Percentiles rank a stretch among this genome's conserved stretches.
Evolutionary conservation across 2,329 filamentous ascomycete genomes (phyloP).

Genomic region (Fusarium newnesense): DNA sequence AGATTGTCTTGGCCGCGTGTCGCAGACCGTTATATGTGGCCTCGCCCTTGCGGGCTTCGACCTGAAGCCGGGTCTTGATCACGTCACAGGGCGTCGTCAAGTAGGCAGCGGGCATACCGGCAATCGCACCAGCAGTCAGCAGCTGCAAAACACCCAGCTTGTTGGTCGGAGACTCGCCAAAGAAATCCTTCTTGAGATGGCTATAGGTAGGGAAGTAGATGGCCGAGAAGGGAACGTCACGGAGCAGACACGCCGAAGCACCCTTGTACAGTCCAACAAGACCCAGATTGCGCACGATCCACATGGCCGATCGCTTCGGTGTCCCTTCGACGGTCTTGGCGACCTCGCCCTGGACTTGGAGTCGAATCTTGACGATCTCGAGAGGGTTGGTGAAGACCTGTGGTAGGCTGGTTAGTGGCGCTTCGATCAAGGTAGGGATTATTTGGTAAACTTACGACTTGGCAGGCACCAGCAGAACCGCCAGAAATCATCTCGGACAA

Average conservation of each 20-base stretch:
- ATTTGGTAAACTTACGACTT: conserved; percentile 80
- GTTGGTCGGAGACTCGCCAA: conserved; percentile 88
- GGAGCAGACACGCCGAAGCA: conserved; percentile 90
- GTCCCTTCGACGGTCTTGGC: conserved; percentile 85
- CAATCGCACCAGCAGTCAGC: conserved; percentile 92
- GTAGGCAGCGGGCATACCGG: conserved; percentile 91
- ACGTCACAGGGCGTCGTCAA: conserved; percentile 97
- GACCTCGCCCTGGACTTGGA: conserved; percentile 96
- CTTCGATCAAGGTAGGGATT: neutral
- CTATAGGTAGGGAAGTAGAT: conserved; percentile 99
- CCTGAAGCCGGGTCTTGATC: conserved; percentile 98
- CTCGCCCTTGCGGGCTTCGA: conserved; percentile 96
- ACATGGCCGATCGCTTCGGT: conserved; percentile 92
- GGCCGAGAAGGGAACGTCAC: conserved; percentile 96
- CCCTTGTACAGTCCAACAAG: conserved; percentile 97
- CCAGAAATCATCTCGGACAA: conserved; percentile 84
- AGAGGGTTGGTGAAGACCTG: conserved; percentile 97
- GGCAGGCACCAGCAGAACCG: conserved; percentile 89
- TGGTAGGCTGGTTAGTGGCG: conserved; percentile 4
- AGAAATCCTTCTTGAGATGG: conserved; percentile 92
- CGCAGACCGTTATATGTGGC: conserved; percentile 86
- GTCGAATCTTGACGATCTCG: conserved; percentile 98
- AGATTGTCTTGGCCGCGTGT: conserved; percentile 85
- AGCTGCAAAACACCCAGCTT: conserved; percentile 92
- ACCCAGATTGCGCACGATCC: conserved; percentile 96